These are phyloP conservation scores for Aspergillus ustus DNA, from an alignment of 2,329 filamentous ascomycete genomes.

Conservation along the genomic window DNA sequence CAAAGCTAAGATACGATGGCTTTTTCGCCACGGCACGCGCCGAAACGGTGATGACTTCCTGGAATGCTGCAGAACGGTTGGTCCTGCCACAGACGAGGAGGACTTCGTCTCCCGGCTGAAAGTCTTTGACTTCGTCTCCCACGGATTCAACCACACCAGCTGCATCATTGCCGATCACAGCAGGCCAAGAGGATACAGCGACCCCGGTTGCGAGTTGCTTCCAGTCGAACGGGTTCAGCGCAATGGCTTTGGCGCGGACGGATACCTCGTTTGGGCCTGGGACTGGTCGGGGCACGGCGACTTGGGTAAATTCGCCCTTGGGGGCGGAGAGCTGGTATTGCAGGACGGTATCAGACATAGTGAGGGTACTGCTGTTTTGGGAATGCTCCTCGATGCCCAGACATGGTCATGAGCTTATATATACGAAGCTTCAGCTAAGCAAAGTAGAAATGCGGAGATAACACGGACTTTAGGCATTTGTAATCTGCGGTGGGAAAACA, in stretches of 20 bases:
- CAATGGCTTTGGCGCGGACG: not conserved
- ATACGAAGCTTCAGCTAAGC: not conserved
- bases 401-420: not conserved
- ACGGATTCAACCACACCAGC: not conserved
- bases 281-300: not conserved
- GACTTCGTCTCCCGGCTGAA: conserved; percentile 1
- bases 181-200: not conserved
- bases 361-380: not conserved
- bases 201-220: not conserved
- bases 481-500: not conserved
- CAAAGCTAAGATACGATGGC: not conserved
- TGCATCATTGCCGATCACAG: not conserved
- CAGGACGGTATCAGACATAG: not conserved
- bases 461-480: not conserved
- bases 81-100: not conserved
- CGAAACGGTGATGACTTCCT: not conserved
- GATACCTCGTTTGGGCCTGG: not conserved
- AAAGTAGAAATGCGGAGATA: not conserved
- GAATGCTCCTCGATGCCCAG: not conserved
- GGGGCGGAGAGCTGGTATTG: not conserved
- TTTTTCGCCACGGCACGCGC: not conserved
- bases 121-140: not conserved
- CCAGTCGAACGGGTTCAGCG: not conserved
- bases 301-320: not conserved
- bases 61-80: not conserved